Conservation (phyloP, 1,284 basidiomycete species). For the Vanrija humicola region DNA sequence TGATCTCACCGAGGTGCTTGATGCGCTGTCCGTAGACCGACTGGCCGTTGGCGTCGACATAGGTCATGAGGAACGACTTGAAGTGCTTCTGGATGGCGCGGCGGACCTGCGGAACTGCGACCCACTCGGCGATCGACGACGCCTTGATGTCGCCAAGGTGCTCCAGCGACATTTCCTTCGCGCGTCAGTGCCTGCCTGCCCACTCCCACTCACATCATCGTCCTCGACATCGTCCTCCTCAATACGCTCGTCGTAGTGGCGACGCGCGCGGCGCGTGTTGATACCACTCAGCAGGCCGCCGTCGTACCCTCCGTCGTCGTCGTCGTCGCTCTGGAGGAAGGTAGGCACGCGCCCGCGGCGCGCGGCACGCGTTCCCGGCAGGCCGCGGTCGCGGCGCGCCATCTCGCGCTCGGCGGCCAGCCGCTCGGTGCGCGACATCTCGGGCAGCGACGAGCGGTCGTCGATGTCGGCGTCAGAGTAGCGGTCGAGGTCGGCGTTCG, state of each 20-base stretch:
- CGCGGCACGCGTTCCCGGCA: conserved; percentile 66
- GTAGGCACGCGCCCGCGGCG: conserved; percentile 72
- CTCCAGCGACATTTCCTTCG: conserved; percentile 87
- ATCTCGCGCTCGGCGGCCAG: conserved; percentile 83
- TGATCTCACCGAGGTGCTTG: conserved; percentile 90
- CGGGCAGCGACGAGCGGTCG: conserved; percentile 72
- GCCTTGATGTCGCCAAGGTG: conserved; percentile 97
- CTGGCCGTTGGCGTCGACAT: conserved; percentile 82
- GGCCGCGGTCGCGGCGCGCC: conserved; percentile 78
- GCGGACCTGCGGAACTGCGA: conserved; percentile 83
- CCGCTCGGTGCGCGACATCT: conserved; percentile 68
- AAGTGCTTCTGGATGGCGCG: conserved; percentile 89
- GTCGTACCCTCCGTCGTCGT: conserved; percentile 58
- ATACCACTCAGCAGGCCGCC: conserved; percentile 61
- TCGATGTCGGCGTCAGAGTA: conserved; percentile 87
- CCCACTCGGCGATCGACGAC: conserved; percentile 95
- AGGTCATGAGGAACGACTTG: conserved; percentile 91
- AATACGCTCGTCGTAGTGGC: conserved; percentile 81
- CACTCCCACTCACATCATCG: conserved; percentile 54
- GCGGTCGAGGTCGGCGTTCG: conserved; percentile 73
- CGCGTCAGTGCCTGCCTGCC: conserved; percentile 43
- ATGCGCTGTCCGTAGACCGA: conserved; percentile 96
- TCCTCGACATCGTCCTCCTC: conserved; percentile 81
- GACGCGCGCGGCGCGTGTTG: conserved; percentile 65
- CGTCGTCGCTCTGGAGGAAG: conserved; percentile 72